Base-by-base conservation (phyloP, 768 basidiomycete species). In the Lepiota venenata region DNA sequence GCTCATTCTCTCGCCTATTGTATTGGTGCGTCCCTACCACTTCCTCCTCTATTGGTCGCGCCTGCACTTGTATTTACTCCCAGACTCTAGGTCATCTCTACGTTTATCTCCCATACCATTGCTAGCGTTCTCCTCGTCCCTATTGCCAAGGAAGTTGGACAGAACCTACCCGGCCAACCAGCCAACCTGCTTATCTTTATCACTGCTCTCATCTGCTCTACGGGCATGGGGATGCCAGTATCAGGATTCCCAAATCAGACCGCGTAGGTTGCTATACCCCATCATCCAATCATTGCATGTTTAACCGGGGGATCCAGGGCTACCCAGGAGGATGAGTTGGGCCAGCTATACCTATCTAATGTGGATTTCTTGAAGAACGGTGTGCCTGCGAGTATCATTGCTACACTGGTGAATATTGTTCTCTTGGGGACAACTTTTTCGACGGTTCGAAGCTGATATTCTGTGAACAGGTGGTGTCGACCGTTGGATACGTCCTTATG, bases 221-320 rank as follows among this genome's bases (percentile, higher is more conserved):
- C 92, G 4, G 97, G 96, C 1, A 99, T 99, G 97, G 96, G 93
- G 10, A 91, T 98, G 81, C 95, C 96, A 2, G 94, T 98, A 37
- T 94, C 92, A 57, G 97, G 97, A n/a, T 99, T 98, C 77, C 96
- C 96, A 0, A 97, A 98, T 69, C 93, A 97, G 72, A 94, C 93
- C 46, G 93, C 93, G 94, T 95, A 70, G 62, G 89, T 82, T 12
- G 21, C 43, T 50, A 54, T 61, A 42, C 25, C 43, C 47, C 41
- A 55, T 52, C 50, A 40, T 50, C 64, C 45, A 51, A 57, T 60
- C 54, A 37, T 56, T 55, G 54, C 16, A 55, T 38, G 35, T 46
- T 55, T 41, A 50, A 32, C 32, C 10, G 2, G 32, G 32, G 32
- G 10, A 32, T 9, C 10, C 56, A 92, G 90, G 46, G 91, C 92